phyloP scores from a whole-genome alignment of 805 yeast species.

The Ogataea pini region DNA sequence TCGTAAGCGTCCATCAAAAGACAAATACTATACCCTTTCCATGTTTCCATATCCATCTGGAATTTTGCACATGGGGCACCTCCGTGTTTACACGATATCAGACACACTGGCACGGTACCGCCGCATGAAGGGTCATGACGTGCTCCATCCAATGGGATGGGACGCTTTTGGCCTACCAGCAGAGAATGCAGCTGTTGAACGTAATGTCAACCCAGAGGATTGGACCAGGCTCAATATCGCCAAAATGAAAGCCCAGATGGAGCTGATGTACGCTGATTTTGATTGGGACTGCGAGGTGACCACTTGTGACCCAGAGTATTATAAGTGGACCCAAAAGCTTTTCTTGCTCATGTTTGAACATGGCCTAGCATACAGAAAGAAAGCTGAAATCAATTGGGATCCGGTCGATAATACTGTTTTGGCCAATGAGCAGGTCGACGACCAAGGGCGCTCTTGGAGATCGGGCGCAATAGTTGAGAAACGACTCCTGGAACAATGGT shows the following conservation, averaged over 20 bases:
- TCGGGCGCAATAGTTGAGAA: slow-evolving; percentile 95
- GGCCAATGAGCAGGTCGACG: slow-evolving; percentile 95
- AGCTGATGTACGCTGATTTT: slow-evolving; percentile 75
- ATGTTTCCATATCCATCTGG: slow-evolving; percentile 99
- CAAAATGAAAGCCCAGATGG: slow-evolving; percentile 85
- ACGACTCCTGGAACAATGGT: slow-evolving; percentile 84
- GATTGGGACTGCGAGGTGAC: slow-evolving; percentile 92
- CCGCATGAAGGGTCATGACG: slow-evolving; percentile 72
- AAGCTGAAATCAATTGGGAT: slow-evolving; percentile 96
- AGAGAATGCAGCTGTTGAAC: slow-evolving; percentile 94
- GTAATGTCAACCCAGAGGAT: slow-evolving; percentile 70
- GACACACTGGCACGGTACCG: slow-evolving; percentile 81
- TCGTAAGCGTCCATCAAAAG: slow-evolving; percentile 19
- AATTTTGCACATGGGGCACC: slow-evolving; percentile 87
- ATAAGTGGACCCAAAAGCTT: slow-evolving; percentile 88
- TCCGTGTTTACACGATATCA: slow-evolving; percentile 87
- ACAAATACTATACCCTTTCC: slow-evolving; percentile 62
- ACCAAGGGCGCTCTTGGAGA: slow-evolving; percentile 91
- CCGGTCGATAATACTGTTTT: slow-evolving; percentile 93
- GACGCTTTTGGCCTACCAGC: slow-evolving; percentile 99
- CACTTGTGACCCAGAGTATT: slow-evolving; percentile 85
- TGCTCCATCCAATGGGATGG: slow-evolving; percentile 98
- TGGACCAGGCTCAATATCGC: slow-evolving; percentile 86
- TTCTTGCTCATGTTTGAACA: slow-evolving; percentile 71
- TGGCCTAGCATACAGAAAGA: slow-evolving; percentile 82